Evolutionary conservation across 1,284 basidiomycete species (phyloP), one percentile per base, ranked within the genome.

Genomic region (Malassezia furfur): DNA sequence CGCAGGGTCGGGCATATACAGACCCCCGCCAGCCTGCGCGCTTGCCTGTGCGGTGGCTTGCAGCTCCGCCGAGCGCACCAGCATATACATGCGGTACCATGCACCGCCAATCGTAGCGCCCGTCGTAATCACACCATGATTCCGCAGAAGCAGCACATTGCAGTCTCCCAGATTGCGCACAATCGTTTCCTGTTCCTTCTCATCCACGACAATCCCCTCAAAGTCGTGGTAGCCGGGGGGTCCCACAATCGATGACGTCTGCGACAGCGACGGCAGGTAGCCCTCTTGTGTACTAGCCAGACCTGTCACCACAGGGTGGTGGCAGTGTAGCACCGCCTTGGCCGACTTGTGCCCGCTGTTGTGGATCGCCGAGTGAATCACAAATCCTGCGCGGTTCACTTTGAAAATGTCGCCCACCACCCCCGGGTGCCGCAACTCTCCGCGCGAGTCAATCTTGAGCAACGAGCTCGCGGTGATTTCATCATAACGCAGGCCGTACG

Each of bases 281-380:
- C 47, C 47, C 14, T 48, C 47, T n/a, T 37, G 7, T 1, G 47
- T 48, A 31, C 47, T 25, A 9, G 47, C 47, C 9, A 48, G n/a
- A 9, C 47, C 47, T 1, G 47, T 37, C 7, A 38, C 17, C 5
- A 38, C 15, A 2, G 47, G 47, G 7, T 48, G 34, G 15, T 48
- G 47, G 17, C 47, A 48, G 22, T 48, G 47, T 15, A 48, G 10
- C 11, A 48, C 47, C 1, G 47, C 47, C 4, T 19, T 11, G 6
- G 47, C 35, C 3, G 32, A 37, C 17, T 36, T 14, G 37, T 37
- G n/a, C 3, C 15, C 15, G 11, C 31, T n/a, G 15, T 25, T 38
- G 35, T 48, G 47, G 19, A 48, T 48, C n/a, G 47, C 47, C 11
- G 47, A 48, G 28, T 48, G 47, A 21, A 48, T 48, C n/a, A 48